Evolutionary conservation across 306 rosid species (phyloP).

Genomic region (Cicer bijugum): DNA sequence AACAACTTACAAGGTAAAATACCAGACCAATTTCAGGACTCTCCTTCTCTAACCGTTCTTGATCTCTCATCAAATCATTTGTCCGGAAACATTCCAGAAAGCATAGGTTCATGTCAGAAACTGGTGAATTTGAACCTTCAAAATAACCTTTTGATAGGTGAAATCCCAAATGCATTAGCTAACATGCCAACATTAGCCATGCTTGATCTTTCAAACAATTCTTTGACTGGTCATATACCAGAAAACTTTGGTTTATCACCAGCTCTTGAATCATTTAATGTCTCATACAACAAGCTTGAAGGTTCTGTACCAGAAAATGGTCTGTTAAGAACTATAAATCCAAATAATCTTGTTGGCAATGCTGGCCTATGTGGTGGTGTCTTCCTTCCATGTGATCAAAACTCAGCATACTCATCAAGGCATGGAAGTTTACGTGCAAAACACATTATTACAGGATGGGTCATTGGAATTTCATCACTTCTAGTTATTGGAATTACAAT

Average conservation of each 20-base stretch:
- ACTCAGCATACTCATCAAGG: slow-evolving; percentile 49
- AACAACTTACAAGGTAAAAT: slow-evolving; percentile 77
- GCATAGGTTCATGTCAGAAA: slow-evolving; percentile 88
- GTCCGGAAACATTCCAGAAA: slow-evolving; percentile 75
- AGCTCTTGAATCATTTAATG: slow-evolving; percentile 80
- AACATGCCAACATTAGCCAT: slow-evolving; percentile 81
- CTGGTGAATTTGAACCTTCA: slow-evolving; percentile 80
- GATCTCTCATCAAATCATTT: slow-evolving; percentile 83
- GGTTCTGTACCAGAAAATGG: slow-evolving; percentile 90
- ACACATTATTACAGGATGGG: slow-evolving; percentile 69
- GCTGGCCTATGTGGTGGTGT: slow-evolving; percentile 78
- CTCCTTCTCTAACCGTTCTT: slow-evolving; percentile 80
- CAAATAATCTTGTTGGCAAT: slow-evolving; percentile 75
- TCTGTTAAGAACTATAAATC: slow-evolving; percentile 76
- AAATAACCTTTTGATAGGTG: slow-evolving; percentile 73
- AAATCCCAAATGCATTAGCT: slow-evolving; percentile 75
- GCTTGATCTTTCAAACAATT: slow-evolving; percentile 91
- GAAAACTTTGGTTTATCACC: slow-evolving; percentile 85
- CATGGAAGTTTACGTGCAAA: slow-evolving; percentile 54
- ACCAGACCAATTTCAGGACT: slow-evolving; percentile 86
- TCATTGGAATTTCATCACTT: slow-evolving; percentile 68
- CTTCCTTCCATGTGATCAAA: slow-evolving; percentile 69
- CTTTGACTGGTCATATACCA: slow-evolving; percentile 85
- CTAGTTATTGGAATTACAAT: slow-evolving; percentile 57
- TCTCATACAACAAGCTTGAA: slow-evolving; percentile 80